phyloP scores from a whole-genome alignment of 768 basidiomycete genomes.

The Inosperma sp. region DNA sequence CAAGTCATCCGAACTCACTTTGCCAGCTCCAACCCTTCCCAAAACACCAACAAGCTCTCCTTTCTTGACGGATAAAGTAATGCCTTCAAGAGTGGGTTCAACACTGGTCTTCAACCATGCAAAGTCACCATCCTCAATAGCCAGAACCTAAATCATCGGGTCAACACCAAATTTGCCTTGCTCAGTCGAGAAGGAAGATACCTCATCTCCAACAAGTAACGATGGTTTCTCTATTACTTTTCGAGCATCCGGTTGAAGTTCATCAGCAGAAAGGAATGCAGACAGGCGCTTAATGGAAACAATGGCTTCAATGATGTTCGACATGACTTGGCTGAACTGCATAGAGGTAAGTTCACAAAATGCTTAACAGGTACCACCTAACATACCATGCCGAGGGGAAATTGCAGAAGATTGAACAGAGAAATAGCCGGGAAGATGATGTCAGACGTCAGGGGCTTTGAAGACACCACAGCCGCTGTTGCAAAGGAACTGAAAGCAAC shows the following conservation, averaged over 20 bases:
- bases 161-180: too few relatives aligned
- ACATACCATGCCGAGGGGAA: conserved; percentile 78
- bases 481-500: conserved; percentile 85
- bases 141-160: conserved; percentile 47
- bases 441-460: conserved; percentile 76
- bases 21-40: conserved; percentile 89
- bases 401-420: conserved; percentile 81
- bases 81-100: conserved; percentile 68
- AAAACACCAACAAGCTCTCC: conserved; percentile 83
- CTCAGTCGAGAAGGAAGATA: too few relatives aligned
- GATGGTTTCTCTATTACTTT: conserved; percentile 40
- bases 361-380: background rate
- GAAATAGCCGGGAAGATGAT: conserved; percentile 96
- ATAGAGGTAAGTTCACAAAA: conserved; percentile 5
- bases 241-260: conserved; percentile 79
- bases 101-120: conserved; percentile 59
- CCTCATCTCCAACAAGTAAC: conserved; percentile 58
- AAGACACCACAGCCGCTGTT: conserved; percentile 56
- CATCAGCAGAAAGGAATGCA: conserved; percentile 68
- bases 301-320: conserved; percentile 79
- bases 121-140: conserved; percentile 76
- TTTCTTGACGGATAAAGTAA: conserved; percentile 70
- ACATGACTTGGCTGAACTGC: conserved; percentile 67
- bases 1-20: conserved; percentile 46
- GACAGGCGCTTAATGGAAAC: conserved; percentile 81